Evolutionary conservation across 2,329 filamentous ascomycete species (phyloP).

Genomic region (Neopestalotiopsis sp.): DNA sequence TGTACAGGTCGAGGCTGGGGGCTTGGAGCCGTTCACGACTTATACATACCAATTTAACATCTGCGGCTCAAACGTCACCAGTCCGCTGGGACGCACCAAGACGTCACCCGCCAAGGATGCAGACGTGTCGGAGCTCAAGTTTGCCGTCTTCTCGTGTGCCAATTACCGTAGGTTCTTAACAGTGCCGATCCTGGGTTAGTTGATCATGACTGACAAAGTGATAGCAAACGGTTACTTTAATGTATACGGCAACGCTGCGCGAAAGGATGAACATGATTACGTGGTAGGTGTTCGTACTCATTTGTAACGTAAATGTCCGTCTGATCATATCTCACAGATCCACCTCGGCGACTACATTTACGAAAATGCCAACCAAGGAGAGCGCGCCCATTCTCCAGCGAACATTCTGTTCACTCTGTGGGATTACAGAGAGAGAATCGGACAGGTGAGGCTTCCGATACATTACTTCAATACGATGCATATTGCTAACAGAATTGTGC

Average conservation of each 20-base stretch:
- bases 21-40: slow-evolving; percentile 8
- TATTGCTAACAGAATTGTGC: neutral
- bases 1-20: slow-evolving; percentile 8
- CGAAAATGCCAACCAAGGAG: slow-evolving; percentile 50
- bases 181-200: neutral
- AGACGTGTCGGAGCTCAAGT: slow-evolving; percentile 33
- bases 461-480: too few species aligned
- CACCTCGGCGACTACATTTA: slow-evolving; percentile 65
- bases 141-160: slow-evolving; percentile 40
- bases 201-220: neutral
- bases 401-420: slow-evolving; percentile 40
- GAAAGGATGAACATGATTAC: slow-evolving; percentile 51
- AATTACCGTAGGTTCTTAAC: slow-evolving; percentile 34
- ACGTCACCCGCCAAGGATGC: slow-evolving; percentile 35
- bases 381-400: slow-evolving; percentile 32
- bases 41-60: slow-evolving; percentile 33
- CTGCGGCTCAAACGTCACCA: slow-evolving; percentile 36
- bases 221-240: slow-evolving; percentile 52
- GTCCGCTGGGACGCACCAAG: slow-evolving; percentile 39
- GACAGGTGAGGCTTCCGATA: slow-evolving; percentile 30
- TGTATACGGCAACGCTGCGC: slow-evolving; percentile 47
- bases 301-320: neutral
- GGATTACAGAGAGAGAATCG: slow-evolving; percentile 48
- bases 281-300: slow-evolving; percentile 39
- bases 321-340: slow-evolving; percentile 23